Conservation (phyloP, 495 filamentous ascomycete species). For the Lepraria neglecta region DNA sequence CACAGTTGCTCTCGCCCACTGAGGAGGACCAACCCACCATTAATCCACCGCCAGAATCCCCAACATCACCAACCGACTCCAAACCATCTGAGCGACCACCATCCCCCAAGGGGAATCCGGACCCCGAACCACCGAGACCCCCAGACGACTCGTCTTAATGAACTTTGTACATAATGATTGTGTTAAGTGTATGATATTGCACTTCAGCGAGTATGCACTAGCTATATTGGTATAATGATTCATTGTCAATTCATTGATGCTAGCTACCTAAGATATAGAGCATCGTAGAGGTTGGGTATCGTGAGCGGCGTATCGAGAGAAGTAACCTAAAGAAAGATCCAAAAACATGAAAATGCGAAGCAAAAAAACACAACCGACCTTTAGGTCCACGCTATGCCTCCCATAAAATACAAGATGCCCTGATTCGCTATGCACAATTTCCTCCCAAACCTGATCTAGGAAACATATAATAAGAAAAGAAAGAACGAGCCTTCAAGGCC, state of each 20-base stretch:
- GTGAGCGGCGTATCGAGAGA: constrained; percentile 13
- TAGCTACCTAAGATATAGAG: constrained; percentile 21
- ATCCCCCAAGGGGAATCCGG: neutral
- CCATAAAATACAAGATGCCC: constrained; percentile 19
- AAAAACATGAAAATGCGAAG: neutral
- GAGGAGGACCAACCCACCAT: neutral
- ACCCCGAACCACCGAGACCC: constrained; percentile 7
- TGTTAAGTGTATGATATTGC: constrained; percentile 1
- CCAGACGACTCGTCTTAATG: constrained; percentile 4
- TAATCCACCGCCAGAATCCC: neutral
- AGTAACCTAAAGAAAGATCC: neutral
- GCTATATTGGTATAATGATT: neutral
- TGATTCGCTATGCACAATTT: constrained; percentile 21
- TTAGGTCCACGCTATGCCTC: constrained; percentile 30
- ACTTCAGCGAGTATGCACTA: neutral
- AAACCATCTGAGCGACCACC: neutral
- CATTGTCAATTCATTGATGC: neutral
- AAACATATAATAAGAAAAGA: neutral
- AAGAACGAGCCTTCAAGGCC: constrained; percentile 12
- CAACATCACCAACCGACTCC: neutral
- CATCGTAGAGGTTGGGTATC: constrained; percentile 20
- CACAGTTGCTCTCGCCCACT: constrained; percentile 7
- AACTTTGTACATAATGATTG: neutral
- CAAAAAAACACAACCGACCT: constrained; percentile 18
- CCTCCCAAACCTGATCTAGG: constrained; percentile 4